Evolutionary conservation across 1,284 basidiomycete species (phyloP), one percentile per base, ranked within the genome.

Genomic region (Agaricales sp.): DNA sequence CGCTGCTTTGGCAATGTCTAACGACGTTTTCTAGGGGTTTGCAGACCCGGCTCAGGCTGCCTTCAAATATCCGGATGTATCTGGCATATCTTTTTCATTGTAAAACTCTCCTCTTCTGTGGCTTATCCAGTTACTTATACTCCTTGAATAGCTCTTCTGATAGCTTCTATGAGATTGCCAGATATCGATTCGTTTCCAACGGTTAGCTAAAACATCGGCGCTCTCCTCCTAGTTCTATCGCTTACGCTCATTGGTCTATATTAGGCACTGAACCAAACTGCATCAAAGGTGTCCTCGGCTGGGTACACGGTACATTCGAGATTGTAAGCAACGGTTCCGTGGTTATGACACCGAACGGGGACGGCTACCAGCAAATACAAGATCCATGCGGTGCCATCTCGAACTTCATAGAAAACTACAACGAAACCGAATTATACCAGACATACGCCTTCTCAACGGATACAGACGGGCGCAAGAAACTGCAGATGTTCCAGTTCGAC

Each of bases 291-390:
- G 78, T 86, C 59, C 75, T 95, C 60, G 77, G 80, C 61, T 96
- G 88, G 87, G 80, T 80, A 55, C 93, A 96, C 64, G 93, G 93
- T 18, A 80, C 64, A 23, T 92, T 86, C 65, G 52, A 60, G 0
- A 64, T 89, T 41, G 66, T 78, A 52, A 24, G 68, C 50, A 92
- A 95, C 62, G 89, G 89, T 11, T 90, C 88, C 11, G 80, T 96
- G 52, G 61, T 74, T 37, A 66, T 89, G 59, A 69, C 60, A 1
- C 87, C 91, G 1, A 77, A 87, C 55, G 74, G 71, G 13, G 92
- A 96, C 62, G 92, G 92, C 13, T 89, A 78, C 66, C 89, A 94
- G 62, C 91, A 93, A 68, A 77, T 95, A 45, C 91, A 97, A 70
- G 85, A 93, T 57, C 82, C 89, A 0, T 97, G 93, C 60, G 86